A percentile compares a stretch with the other conserved stretches of the same genome.
phyloP scores from a whole-genome alignment of 441 rosid species.

The Breynia disticha region DNA sequence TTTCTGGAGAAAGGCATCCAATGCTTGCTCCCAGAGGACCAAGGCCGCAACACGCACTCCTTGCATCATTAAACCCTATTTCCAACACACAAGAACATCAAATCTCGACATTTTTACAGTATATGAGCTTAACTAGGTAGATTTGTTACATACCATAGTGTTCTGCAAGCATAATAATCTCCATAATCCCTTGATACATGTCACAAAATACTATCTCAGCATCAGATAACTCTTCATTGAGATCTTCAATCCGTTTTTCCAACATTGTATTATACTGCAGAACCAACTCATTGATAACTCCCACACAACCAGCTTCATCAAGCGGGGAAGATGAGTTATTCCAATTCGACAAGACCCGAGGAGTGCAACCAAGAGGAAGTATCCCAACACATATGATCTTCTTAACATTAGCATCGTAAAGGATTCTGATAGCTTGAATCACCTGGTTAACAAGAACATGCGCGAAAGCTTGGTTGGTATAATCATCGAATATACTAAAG shows the following conservation, averaged over 20 bases:
- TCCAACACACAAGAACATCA: neutral
- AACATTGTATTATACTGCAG: conserved; percentile 38
- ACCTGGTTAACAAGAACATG: conserved; percentile 41
- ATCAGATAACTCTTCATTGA: conserved; percentile 31
- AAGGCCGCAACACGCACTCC: conserved; percentile 47
- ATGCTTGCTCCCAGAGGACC: conserved; percentile 32
- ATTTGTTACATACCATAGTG: conserved; percentile 25
- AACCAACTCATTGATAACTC: conserved; percentile 38
- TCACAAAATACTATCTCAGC: conserved; percentile 41
- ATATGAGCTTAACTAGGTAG: neutral
- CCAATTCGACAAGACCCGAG: conserved; percentile 34
- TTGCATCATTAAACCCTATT: conserved; percentile 38
- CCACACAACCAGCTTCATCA: conserved; percentile 24
- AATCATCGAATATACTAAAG: conserved; percentile 30
- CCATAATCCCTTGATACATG: conserved; percentile 36
- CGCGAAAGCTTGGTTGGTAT: conserved; percentile 39
- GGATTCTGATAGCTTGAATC: conserved; percentile 31
- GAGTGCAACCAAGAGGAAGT: conserved; percentile 57
- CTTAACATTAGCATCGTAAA: conserved; percentile 37
- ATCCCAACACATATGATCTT: conserved; percentile 41
- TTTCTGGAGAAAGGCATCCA: conserved; percentile 45
- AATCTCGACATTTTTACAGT: neutral
- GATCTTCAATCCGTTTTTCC: conserved; percentile 25
- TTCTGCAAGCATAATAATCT: conserved; percentile 30
- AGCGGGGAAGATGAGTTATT: conserved; percentile 11